phyloP scores from a whole-genome alignment of 106 monocot genomes.

The Dendrobium catenatum region DNA sequence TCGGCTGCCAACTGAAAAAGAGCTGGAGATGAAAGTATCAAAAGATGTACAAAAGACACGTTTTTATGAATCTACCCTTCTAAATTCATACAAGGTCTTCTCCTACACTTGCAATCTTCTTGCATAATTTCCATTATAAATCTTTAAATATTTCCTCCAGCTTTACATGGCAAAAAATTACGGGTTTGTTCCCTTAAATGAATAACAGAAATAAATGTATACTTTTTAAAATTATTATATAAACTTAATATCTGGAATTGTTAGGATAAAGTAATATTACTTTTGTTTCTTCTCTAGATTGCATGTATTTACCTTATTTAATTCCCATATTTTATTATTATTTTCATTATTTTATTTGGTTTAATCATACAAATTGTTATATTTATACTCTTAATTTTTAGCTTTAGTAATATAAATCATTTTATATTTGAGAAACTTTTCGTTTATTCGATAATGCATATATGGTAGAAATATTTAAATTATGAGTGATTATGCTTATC shows the following conservation, averaged over 20 bases:
- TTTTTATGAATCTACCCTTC: conserved; percentile 79
- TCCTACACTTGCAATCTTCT: not conserved
- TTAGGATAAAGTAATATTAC: not conserved
- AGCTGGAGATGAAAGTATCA: conserved; percentile 82
- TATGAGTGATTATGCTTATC: not conserved
- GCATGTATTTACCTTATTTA: not conserved
- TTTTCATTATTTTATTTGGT: not conserved
- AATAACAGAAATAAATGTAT: too few species aligned
- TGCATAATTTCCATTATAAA: not conserved
- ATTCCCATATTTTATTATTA: not conserved
- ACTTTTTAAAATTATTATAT: too few species aligned
- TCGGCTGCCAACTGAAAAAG: conserved; percentile 83
- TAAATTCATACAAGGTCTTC: conserved; percentile 74
- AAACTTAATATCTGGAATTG: not conserved
- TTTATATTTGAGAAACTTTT: not conserved
- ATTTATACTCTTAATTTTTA: not conserved
- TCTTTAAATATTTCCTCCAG: not conserved
- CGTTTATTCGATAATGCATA: not conserved
- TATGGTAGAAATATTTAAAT: not conserved
- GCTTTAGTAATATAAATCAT: not conserved
- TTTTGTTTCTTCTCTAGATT: not conserved
- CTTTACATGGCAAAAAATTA: not conserved
- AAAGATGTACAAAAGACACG: conserved; percentile 63
- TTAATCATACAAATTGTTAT: not conserved
- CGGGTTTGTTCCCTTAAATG: not conserved